A percentile compares a stretch with the other conserved stretches of the same genome.
These are phyloP conservation scores for Penicillium longicatenatum DNA, from an alignment of 495 filamentous ascomycete genomes.

Conservation along the genomic window DNA sequence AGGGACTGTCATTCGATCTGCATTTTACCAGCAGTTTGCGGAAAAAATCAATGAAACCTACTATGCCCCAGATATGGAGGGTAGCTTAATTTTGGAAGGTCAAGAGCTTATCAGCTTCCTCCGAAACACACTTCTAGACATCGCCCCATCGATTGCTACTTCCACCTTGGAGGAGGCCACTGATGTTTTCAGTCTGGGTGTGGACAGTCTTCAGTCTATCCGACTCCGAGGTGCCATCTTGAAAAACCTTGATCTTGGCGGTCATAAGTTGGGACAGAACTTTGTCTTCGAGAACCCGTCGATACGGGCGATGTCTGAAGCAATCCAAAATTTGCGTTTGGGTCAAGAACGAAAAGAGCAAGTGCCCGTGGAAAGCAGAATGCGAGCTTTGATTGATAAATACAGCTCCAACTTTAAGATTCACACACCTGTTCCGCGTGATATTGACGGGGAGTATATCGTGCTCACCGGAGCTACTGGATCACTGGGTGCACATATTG, in stretches of 20 bases:
- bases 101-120: background rate
- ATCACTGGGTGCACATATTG: slow-evolving; percentile 58
- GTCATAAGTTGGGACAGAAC: slow-evolving; percentile 38
- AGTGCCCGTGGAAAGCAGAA: slow-evolving; percentile 23
- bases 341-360: slow-evolving; percentile 16
- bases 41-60: slow-evolving; percentile 24
- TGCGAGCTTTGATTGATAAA: slow-evolving; percentile 33
- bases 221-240: slow-evolving; percentile 35
- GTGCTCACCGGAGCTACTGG: slow-evolving; percentile 67
- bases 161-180: background rate
- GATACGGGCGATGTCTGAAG: slow-evolving; percentile 28
- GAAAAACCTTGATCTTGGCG: slow-evolving; percentile 27
- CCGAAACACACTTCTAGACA: background rate
- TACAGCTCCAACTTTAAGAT: slow-evolving; percentile 32
- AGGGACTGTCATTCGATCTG: slow-evolving; percentile 40
- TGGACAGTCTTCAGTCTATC: slow-evolving; percentile 55
- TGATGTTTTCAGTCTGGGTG: slow-evolving; percentile 40
- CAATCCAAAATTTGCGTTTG: slow-evolving; percentile 15
- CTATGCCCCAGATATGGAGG: background rate
- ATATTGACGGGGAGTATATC: slow-evolving; percentile 23
- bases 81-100: background rate
- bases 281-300: slow-evolving; percentile 45
- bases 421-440: slow-evolving; percentile 26
- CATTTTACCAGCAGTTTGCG: slow-evolving; percentile 16
- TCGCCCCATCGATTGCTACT: background rate